Base-by-base conservation (phyloP, 75 land plant genomes). In the Adiantum capillusveneris region DNA sequence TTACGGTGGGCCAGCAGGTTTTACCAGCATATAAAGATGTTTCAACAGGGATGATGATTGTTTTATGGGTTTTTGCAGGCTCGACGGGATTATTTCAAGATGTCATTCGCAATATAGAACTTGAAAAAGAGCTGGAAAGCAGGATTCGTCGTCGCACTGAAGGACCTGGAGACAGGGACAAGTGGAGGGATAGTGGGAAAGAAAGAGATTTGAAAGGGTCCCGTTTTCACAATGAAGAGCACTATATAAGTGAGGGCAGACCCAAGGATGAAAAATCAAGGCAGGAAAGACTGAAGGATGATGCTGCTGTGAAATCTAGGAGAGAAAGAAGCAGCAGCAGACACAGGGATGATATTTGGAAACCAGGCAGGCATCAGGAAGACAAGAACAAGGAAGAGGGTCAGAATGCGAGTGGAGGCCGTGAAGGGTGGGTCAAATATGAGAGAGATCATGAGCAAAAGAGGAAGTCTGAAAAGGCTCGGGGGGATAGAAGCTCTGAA, bases 111-210 rank as follows among this genome's bases (percentile, higher is more conserved):
- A 77, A 73, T 62, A 64, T 45, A 21, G 77, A 68, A 21, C 43
- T 64, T 22, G 80, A 74, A 59, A 74, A 74, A 57, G 76, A 74
- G 43, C 66, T 68, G 31, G 76, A 74, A 18, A 74, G 62, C 24
- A 42, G 76, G 29, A 74, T 69, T 12, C 56, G 65, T 29, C 58
- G 66, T 22, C 12, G 53, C 29, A 79, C 45, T 43, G 67, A 74
- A 37, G 80, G 53, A 28, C 59, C 72, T 59, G 72, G 52, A 18
- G 80, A 74, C 1, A 74, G 71, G 42, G 80, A 78, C 30, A 78
- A 72, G 54, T 52, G 73, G 69, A 56, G 27, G 30, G 84, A 61
- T 25, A 67, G 66, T 74, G 67, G 18, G 11, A 69, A 68, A 44
- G 70, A 66, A 28, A 24, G 55, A 31, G 71, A 70, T 56, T 74